A percentile compares a stretch with the other conserved stretches of the same genome.
These are phyloP conservation scores for Grosmannia huntii DNA, from an alignment of 2,329 filamentous ascomycete species.

Conservation along the genomic window DNA sequence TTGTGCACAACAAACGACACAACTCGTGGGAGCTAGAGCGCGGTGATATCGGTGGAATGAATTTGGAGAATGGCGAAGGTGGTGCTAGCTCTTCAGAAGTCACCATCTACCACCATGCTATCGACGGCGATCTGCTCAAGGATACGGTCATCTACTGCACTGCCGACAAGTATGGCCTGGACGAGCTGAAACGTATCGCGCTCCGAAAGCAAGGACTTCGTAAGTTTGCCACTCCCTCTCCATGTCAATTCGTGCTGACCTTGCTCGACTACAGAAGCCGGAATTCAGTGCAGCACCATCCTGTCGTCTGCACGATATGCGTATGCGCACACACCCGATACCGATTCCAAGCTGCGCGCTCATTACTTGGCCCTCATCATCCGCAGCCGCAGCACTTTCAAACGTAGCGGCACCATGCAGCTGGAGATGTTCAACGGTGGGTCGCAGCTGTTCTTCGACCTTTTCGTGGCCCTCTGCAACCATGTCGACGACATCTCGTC, in stretches of 20 bases:
- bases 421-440: conserved; percentile 84
- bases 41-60: conserved; percentile 25
- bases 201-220: conserved; percentile 81
- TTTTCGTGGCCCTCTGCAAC: conserved; percentile 88
- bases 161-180: conserved; percentile 70
- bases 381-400: conserved; percentile 75
- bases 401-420: conserved; percentile 90
- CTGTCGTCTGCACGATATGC: conserved; percentile 78
- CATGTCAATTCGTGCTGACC: background rate
- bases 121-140: conserved; percentile 60
- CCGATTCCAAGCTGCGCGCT: conserved; percentile 77
- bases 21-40: conserved; percentile 76
- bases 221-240: conserved; percentile 22
- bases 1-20: conserved; percentile 69
- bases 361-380: conserved; percentile 92
- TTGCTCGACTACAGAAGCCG: conserved; percentile 41
- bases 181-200: conserved; percentile 72
- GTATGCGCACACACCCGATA: conserved; percentile 79
- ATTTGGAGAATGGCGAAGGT: conserved; percentile 24
- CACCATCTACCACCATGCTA: conserved; percentile 54
- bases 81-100: conserved; percentile 33
- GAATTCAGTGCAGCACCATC: conserved; percentile 75
- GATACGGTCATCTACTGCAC: conserved; percentile 88
- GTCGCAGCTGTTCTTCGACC: conserved; percentile 74
- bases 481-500: conserved; percentile 63